Percentiles rank a stretch among this genome's conserved stretches.
Conservation (phyloP, 768 basidiomycete genomes). For the Lactarius pseudohatsudake region DNA sequence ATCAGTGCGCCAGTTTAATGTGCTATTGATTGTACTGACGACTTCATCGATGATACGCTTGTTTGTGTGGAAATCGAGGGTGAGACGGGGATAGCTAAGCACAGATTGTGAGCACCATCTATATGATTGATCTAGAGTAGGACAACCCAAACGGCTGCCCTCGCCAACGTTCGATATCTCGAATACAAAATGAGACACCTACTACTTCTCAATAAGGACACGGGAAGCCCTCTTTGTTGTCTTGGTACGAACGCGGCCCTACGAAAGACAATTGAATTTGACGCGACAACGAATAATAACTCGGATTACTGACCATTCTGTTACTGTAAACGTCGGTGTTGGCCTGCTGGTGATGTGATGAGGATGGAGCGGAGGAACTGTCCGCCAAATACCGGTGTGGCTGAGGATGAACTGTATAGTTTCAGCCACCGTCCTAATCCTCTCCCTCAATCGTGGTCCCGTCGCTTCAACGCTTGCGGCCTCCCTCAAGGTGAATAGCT, state of each 20-base stretch:
- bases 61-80: slow-evolving; percentile 99
- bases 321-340: slow-evolving; percentile 21
- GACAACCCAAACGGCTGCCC: background rate
- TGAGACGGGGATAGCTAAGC: slow-evolving; percentile 92
- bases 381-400: slow-evolving; percentile 36
- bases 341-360: slow-evolving; percentile 27
- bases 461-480: slow-evolving; percentile 30
- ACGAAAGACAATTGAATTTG: slow-evolving; percentile 11
- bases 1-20: background rate
- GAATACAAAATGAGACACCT: slow-evolving; percentile 38
- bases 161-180: background rate
- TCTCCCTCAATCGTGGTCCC: background rate
- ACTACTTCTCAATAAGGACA: slow-evolving; percentile 99
- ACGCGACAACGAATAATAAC: background rate
- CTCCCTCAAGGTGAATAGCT: slow-evolving; percentile 49
- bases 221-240: slow-evolving; percentile 99
- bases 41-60: slow-evolving; percentile 99
- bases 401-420: slow-evolving; percentile 40
- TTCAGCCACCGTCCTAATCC: slow-evolving; percentile 18
- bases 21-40: slow-evolving; percentile 47
- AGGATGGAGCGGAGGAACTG: slow-evolving; percentile 15
- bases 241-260: slow-evolving; percentile 99
- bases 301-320: slow-evolving; percentile 50
- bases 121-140: background rate
- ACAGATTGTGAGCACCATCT: background rate